Evolutionary conservation across 306 rosid genomes (phyloP).

Genomic region (Cicer pinnatifidum): DNA sequence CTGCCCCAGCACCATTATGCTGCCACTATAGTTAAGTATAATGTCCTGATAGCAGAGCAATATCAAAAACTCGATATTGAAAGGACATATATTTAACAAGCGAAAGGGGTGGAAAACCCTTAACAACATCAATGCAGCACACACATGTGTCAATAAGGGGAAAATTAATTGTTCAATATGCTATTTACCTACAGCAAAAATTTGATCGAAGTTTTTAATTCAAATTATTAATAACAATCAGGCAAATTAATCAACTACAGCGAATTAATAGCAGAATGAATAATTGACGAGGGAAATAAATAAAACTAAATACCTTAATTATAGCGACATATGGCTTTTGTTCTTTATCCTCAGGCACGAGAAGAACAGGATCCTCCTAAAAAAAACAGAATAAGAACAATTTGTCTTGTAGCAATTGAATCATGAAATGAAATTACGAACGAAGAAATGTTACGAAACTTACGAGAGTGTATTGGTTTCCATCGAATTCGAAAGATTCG

Average conservation of each 20-base stretch:
- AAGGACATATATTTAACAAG: background rate
- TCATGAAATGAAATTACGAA: background rate
- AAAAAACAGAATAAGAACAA: background rate
- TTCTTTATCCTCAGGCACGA: slow-evolving; percentile 63
- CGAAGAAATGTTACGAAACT: slow-evolving; percentile 27
- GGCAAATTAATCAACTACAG: background rate
- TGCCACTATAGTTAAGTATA: slow-evolving; percentile 57
- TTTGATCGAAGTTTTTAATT: background rate
- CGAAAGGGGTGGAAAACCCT: slow-evolving; percentile 10
- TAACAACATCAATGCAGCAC: slow-evolving; percentile 29
- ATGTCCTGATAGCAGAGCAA: slow-evolving; percentile 67
- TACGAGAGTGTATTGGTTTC: slow-evolving; percentile 73
- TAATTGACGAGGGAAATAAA: background rate
- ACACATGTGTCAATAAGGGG: background rate
- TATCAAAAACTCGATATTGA: slow-evolving; percentile 29
- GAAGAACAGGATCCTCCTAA: slow-evolving; percentile 96
- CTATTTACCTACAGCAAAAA: slow-evolving; percentile 20
- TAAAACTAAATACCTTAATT: slow-evolving; percentile 66
- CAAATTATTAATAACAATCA: background rate
- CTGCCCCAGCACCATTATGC: slow-evolving; percentile 79
- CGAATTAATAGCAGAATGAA: background rate
- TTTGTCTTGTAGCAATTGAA: background rate
- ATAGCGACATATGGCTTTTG: slow-evolving; percentile 95
- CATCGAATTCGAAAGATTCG: slow-evolving; percentile 75
- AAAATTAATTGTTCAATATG: background rate